Evolutionary conservation across 2,329 filamentous ascomycete genomes (phyloP).

Genomic region (Talaromyces rugulosus): DNA sequence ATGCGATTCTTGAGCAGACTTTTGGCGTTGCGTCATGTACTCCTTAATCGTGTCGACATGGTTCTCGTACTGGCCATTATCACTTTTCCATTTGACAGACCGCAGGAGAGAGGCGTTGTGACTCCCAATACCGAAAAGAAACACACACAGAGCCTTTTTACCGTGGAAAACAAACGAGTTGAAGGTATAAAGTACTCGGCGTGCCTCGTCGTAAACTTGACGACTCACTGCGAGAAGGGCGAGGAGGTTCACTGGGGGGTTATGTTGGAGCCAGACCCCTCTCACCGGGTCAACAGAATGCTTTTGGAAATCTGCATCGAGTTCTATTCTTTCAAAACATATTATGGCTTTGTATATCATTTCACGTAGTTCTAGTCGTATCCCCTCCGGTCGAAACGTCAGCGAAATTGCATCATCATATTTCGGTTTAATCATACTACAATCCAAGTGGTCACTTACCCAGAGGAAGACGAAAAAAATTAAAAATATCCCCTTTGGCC

Average conservation of each 20-base stretch:
- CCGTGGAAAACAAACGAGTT: constrained; percentile 1
- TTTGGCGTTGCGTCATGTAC: too few species aligned
- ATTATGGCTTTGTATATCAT: not conserved
- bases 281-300: not conserved
- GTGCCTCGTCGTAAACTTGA: constrained; percentile 8
- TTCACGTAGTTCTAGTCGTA: not conserved
- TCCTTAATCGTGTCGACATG: too few species aligned
- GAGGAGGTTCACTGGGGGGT: not conserved
- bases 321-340: not conserved
- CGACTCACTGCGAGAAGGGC: constrained; percentile 5
- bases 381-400: not conserved
- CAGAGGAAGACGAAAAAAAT: not conserved
- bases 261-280: not conserved
- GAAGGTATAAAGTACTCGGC: constrained; percentile 2
- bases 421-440: too few species aligned
- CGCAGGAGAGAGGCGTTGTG: not conserved
- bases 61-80: too few species aligned
- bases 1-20: too few species aligned
- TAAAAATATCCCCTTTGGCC: not conserved
- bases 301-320: too few species aligned
- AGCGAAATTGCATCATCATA: not conserved
- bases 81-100: not conserved
- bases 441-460: not conserved
- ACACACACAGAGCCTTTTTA: not conserved
- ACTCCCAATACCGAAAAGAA: constrained; percentile 5